A percentile compares a stretch with the other conserved stretches of the same genome.
phyloP scores from a whole-genome alignment of 1,139 yeast genomes.

The Sugiyamaella castrensis region DNA sequence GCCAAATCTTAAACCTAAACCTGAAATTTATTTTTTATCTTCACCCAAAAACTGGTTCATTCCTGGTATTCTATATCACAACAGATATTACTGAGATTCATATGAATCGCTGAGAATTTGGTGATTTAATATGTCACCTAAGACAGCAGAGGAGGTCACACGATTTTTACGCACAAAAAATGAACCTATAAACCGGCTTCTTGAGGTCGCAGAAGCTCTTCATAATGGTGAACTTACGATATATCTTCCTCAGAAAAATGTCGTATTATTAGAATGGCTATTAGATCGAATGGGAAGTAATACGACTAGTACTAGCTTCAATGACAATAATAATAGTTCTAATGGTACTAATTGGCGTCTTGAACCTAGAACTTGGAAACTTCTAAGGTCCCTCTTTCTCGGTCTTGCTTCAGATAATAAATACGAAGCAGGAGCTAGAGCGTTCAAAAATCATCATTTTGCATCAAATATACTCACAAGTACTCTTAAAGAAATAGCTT shows the following conservation, averaged over 20 bases:
- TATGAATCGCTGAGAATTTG: no score
- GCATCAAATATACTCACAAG: constrained; percentile 17
- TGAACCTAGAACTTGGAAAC: constrained; percentile 19
- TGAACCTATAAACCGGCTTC: constrained; percentile 42
- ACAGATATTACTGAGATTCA: no score
- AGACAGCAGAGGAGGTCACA: constrained; percentile 58
- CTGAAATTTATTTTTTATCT: no score
- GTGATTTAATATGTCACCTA: not conserved
- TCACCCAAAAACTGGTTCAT: no score
- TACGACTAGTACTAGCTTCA: constrained; percentile 52
- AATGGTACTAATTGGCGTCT: constrained; percentile 18
- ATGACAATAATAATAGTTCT: constrained; percentile 11
- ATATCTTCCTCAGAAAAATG: constrained; percentile 58
- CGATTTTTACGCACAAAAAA: constrained; percentile 58
- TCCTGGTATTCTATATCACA: no score
- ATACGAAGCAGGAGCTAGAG: constrained; percentile 18
- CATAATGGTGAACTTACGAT: constrained; percentile 43
- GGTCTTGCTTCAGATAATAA: constrained; percentile 14
- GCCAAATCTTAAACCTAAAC: no score
- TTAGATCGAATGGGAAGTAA: constrained; percentile 54
- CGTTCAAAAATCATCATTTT: constrained; percentile 22
- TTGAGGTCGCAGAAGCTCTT: constrained; percentile 44
- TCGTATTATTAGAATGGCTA: constrained; percentile 62
- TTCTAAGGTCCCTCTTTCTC: constrained; percentile 17
- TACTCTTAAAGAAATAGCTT: constrained; percentile 14